Conservation (phyloP, 2,329 filamentous ascomycete genomes). For the Aspergillus novoparasiticus region DNA sequence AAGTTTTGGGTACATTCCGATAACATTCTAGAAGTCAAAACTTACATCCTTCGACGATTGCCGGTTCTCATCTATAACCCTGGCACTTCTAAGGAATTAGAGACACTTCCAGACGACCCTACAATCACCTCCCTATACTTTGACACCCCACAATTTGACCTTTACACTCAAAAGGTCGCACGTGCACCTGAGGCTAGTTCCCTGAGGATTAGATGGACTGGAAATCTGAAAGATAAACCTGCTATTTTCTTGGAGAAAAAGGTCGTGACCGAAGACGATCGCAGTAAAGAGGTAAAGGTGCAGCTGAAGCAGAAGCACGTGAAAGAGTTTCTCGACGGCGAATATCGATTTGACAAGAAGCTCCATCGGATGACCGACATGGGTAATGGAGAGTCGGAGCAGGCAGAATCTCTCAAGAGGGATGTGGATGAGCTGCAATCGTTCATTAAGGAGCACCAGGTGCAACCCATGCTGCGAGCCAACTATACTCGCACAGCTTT, state of each 20-base stretch:
- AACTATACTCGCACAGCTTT: conserved; percentile 95
- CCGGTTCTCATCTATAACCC: conserved; percentile 93
- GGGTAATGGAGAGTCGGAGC: conserved; percentile 66
- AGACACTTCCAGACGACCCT: conserved; percentile 76
- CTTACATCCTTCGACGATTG: conserved; percentile 84
- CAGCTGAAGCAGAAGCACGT: conserved; percentile 93
- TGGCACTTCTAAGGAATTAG: conserved; percentile 76
- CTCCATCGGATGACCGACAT: conserved; percentile 81
- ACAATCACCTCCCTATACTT: conserved; percentile 96
- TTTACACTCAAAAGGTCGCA: conserved; percentile 85
- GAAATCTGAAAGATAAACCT: conserved; percentile 74
- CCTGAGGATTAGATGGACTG: conserved; percentile 87
- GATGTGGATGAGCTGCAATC: conserved; percentile 76
- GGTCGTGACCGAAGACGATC: conserved; percentile 73
- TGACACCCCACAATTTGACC: conserved; percentile 80
- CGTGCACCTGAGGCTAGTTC: conserved; percentile 76
- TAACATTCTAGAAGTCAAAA: conserved; percentile 96
- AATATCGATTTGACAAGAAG: conserved; percentile 91
- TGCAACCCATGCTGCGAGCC: conserved; percentile 84
- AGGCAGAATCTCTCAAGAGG: conserved; percentile 69
- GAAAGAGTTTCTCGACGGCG: conserved; percentile 78
- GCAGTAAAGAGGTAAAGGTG: conserved; percentile 77
- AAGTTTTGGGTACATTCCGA: conserved; percentile 98
- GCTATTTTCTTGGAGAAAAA: conserved; percentile 91
- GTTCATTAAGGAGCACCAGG: conserved; percentile 74